Percentiles rank a stretch among this genome's conserved stretches.
Conservation (phyloP, 805 yeast genomes). For the Candida easanensis region DNA sequence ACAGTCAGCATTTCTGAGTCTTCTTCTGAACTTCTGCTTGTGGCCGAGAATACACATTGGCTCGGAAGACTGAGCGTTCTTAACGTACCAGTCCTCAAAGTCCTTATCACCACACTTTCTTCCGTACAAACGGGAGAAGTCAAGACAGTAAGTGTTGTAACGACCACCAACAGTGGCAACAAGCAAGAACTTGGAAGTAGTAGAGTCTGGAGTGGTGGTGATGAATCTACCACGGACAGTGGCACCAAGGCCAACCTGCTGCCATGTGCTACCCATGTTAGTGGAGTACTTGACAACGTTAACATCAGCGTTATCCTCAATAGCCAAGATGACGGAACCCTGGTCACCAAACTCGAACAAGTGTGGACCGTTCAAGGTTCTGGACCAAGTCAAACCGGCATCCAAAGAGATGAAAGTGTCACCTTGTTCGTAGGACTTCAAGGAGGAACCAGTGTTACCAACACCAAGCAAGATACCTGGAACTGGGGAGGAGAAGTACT, state of each 20-base stretch:
- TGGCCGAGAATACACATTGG: conserved; percentile 66
- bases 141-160: conserved; percentile 36
- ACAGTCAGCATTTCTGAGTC: conserved; percentile 66
- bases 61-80: conserved; percentile 30
- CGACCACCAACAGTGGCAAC: conserved; percentile 35
- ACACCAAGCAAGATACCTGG: conserved; percentile 46
- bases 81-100: conserved; percentile 63
- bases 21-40: conserved; percentile 57
- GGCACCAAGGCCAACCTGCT: conserved; percentile 42
- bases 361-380: conserved; percentile 50
- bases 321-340: conserved; percentile 68
- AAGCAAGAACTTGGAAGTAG: conserved; percentile 56
- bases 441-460: conserved; percentile 35
- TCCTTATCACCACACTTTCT: conserved; percentile 43
- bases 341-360: conserved; percentile 67
- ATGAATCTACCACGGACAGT: conserved; percentile 40
- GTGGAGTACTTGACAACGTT: conserved; percentile 50
- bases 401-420: conserved; percentile 68
- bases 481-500: conserved; percentile 37
- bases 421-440: conserved; percentile 27
- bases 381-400: conserved; percentile 74
- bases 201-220: conserved; percentile 66
- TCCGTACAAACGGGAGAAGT: conserved; percentile 55
- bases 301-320: conserved; percentile 39
- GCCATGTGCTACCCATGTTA: conserved; percentile 76